phyloP scores from a whole-genome alignment of 1,139 yeast genomes.

The Geotrichum candidum region DNA sequence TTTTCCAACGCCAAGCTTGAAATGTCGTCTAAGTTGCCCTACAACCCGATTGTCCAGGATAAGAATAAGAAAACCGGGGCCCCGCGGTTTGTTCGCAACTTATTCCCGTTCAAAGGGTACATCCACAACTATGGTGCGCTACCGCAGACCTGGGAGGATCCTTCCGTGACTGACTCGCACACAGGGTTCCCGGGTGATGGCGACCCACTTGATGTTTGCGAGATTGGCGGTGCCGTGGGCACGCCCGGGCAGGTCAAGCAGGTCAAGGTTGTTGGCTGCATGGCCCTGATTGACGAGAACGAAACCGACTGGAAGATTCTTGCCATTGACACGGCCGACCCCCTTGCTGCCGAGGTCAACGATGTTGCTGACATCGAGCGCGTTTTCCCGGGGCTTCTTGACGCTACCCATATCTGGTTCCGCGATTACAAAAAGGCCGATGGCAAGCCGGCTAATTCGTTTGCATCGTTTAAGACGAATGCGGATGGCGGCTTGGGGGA shows the following conservation, averaged over 20 bases:
- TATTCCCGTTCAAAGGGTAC: conserved; percentile 95
- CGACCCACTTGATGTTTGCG: conserved; percentile 95
- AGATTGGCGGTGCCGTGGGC: conserved; percentile 67
- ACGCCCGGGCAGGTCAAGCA: conserved; percentile 69
- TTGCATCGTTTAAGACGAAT: conserved; percentile 49
- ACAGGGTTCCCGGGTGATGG: conserved; percentile 74
- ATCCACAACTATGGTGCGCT: conserved; percentile 97
- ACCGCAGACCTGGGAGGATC: conserved; percentile 97
- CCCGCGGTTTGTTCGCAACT: conserved; percentile 76
- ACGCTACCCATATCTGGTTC: conserved; percentile 89
- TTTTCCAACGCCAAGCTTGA: conserved; percentile 95
- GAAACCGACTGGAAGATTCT: conserved; percentile 97
- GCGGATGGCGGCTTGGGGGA: conserved; percentile 54
- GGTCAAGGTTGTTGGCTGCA: conserved; percentile 86
- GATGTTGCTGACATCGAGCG: conserved; percentile 78
- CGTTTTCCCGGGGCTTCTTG: conserved; percentile 77
- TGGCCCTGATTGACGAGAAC: conserved; percentile 94
- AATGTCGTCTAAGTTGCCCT: conserved; percentile 30
- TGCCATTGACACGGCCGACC: conserved; percentile 77
- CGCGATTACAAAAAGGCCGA: conserved; percentile 92
- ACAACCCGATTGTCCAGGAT: conserved; percentile 92
- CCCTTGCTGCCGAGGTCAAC: conserved; percentile 66
- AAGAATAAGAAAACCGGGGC: conserved; percentile 68
- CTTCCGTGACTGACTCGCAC: conserved; percentile 42
- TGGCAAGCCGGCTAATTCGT: conserved; percentile 82